phyloP scores from a whole-genome alignment of 192 early-diverging fungal genomes.

The Dissophora globulifera region DNA sequence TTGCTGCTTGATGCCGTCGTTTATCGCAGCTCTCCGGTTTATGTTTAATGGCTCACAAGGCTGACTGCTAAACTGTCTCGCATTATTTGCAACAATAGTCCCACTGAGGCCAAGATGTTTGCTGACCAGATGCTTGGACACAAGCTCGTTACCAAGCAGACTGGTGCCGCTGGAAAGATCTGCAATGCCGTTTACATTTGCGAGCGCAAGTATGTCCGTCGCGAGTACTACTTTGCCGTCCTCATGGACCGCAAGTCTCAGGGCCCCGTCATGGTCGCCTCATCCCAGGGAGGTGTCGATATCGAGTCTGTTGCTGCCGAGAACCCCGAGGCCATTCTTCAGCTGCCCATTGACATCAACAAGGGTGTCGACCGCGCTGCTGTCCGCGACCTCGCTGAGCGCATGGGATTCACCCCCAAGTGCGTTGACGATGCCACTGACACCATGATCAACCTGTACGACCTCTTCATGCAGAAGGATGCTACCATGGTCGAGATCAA shows the following conservation, averaged over 20 bases:
- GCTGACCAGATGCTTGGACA: constrained; percentile 96
- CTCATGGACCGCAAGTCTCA: constrained; percentile 95
- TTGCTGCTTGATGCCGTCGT: not conserved
- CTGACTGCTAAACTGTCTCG: not conserved
- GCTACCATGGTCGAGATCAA: constrained; percentile 99
- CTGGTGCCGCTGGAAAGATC: constrained; percentile 90
- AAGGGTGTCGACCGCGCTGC: constrained; percentile 82
- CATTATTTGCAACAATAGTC: constrained; percentile 57
- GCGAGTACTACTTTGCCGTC: constrained; percentile 99
- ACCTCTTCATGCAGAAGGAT: constrained; percentile 97
- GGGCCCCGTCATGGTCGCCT: constrained; percentile 96
- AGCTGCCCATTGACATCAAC: constrained; percentile 92
- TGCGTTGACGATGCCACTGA: constrained; percentile 87
- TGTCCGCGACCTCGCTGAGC: constrained; percentile 82
- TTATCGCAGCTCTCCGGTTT: too few species aligned
- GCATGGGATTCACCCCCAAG: constrained; percentile 91
- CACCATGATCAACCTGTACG: constrained; percentile 93
- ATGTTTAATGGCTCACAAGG: too few species aligned
- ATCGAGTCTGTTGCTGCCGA: constrained; percentile 97
- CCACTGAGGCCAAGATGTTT: constrained; percentile 88
- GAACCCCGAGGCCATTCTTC: constrained; percentile 97
- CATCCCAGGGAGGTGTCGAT: constrained; percentile 98
- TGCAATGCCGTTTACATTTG: constrained; percentile 97
- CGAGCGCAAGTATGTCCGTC: constrained; percentile 96
- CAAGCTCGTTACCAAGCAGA: constrained; percentile 99